Evolutionary conservation across 2,329 filamentous ascomycete genomes (phyloP).

Genomic region (Elsinoe perseae): DNA sequence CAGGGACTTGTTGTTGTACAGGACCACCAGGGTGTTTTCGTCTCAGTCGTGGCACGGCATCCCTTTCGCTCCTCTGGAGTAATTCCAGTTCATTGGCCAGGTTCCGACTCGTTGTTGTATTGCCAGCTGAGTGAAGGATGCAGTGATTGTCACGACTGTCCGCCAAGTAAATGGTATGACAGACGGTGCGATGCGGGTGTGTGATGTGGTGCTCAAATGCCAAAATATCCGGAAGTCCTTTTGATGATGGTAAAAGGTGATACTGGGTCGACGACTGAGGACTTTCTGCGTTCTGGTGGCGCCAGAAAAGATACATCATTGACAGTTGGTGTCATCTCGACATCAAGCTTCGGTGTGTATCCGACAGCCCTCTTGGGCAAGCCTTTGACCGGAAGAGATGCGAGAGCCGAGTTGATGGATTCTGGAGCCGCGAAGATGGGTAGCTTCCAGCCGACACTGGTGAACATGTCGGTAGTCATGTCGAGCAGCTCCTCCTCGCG

Average conservation of each 20-base stretch:
- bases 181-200: neutral
- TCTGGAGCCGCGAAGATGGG: conserved; percentile 20
- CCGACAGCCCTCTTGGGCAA: conserved; percentile 2
- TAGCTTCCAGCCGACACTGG: conserved; percentile 24
- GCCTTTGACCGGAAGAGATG: conserved; percentile 2
- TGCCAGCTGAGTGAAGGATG: neutral
- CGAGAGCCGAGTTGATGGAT: conserved; percentile 17
- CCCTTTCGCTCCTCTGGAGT: neutral
- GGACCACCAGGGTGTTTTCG: conserved; percentile 9
- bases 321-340: neutral
- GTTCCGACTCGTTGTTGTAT: neutral
- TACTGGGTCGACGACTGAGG: neutral
- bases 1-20: neutral
- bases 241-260: conserved; percentile 5
- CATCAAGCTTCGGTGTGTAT: neutral
- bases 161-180: neutral
- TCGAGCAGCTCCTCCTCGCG: conserved; percentile 20
- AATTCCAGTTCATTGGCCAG: neutral
- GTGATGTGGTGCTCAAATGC: neutral
- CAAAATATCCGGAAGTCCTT: conserved; percentile 8
- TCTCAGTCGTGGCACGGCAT: neutral
- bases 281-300: neutral
- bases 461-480: conserved; percentile 21
- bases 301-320: conserved; percentile 10
- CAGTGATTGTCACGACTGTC: neutral